Conservation (phyloP, 73 alveolate genomes). For the Symbiodinium pilosum region DNA sequence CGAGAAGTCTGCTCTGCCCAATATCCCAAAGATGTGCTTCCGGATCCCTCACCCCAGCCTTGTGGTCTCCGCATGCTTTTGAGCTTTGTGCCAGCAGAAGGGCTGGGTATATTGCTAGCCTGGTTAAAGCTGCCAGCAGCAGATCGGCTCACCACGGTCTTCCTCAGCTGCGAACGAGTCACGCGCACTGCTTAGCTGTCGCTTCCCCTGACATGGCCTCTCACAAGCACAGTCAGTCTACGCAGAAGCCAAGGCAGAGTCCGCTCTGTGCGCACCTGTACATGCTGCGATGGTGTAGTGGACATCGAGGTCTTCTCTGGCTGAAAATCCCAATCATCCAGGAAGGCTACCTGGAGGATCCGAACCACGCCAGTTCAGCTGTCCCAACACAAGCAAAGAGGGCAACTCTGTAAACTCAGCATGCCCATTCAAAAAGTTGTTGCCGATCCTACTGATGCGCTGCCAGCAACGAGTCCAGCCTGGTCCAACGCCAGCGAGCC, state of each 20-base stretch:
- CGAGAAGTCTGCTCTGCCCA: neutral
- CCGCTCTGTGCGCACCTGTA: neutral
- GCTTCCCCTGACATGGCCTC: neutral
- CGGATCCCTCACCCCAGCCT: neutral
- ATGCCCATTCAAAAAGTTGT: neutral
- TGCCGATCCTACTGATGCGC: too few relatives aligned
- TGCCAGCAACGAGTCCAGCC: too few relatives aligned
- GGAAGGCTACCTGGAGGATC: slow-evolving; percentile 41
- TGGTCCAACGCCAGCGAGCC: slow-evolving; percentile 66
- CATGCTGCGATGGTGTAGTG: neutral
- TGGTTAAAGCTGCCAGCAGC: neutral
- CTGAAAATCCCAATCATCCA: slow-evolving; percentile 86
- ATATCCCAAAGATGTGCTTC: neutral
- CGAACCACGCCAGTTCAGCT: neutral
- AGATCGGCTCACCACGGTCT: neutral
- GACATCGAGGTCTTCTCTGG: slow-evolving; percentile 26
- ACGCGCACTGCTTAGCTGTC: neutral
- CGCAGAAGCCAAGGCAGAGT: neutral
- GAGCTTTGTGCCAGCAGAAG: neutral
- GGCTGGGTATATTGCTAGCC: neutral
- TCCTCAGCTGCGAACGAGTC: neutral
- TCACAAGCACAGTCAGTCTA: too few relatives aligned
- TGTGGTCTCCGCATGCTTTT: neutral
- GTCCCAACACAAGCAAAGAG: too few relatives aligned
- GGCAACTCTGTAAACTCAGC: neutral